Base-by-base conservation (phyloP, 140 eudicot species). In the Stevia rebaudiana region DNA sequence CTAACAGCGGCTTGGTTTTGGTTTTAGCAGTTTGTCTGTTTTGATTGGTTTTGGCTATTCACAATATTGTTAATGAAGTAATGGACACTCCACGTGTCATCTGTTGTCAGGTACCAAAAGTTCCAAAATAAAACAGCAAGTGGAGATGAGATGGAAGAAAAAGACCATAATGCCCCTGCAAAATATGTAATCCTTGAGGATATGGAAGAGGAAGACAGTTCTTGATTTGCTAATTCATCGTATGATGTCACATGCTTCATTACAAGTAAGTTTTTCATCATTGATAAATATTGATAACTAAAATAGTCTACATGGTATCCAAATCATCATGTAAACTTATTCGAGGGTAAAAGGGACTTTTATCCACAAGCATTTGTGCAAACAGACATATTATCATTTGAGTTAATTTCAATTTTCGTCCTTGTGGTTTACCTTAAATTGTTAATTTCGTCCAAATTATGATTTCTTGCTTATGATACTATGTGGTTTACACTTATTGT, bases 161-260 rank as follows among this genome's bases (percentile, higher is more conserved):
- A 78, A 19, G 43, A 57, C 36, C 63, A 24, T 8, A 78, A 56
- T 36, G 46, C 60, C 58, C 72, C 94, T 71, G 80, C 94, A 62
- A 90, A 80, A 67, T 87, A 90, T 65, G 95, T 84, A 68, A 90
- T 87, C 69, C 95, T 90, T 35, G 95, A 90, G 40, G 95, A 90
- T 76, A 81, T 73, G 81, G 94, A 83, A 57, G 81, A 56, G 50
- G 70, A 40, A 68, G 39, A 2, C 48, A 51, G 30, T 31, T 75
- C 69, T 67, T 83, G 75, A 81, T 55, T n/a, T 21, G 25, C 41
- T 64, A 37, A 28, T 57, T 22, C 65, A 39, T 63, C 77, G 55
- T 31, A 33, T 55, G 53, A 4, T 72, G n/a, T 72, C 57, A 40
- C 47, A 30, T 39, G 55, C 37, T 74, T 62, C 69, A 23, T 74